phyloP scores from a whole-genome alignment of 306 rosid genomes.

The Dryas drummondii region DNA sequence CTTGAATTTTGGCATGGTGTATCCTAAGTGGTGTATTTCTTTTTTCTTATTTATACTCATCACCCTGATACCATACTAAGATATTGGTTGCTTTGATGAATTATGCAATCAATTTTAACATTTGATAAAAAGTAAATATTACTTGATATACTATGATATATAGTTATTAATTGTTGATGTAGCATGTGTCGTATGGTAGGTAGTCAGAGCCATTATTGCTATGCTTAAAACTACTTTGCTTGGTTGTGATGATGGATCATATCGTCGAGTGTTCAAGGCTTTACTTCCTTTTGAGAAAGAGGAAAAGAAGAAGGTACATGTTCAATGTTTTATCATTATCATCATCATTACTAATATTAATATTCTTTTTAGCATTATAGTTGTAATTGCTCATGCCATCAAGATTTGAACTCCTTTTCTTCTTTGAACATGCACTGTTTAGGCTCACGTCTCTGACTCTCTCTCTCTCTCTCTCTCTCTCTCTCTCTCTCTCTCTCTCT shows the following conservation, averaged over 20 bases:
- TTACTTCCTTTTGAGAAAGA: slow-evolving; percentile 84
- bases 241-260: slow-evolving; percentile 71
- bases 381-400: slow-evolving; percentile 5
- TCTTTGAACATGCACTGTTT: slow-evolving; percentile 11
- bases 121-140: background rate
- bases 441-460: slow-evolving; percentile 9
- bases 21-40: background rate
- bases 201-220: slow-evolving; percentile 75
- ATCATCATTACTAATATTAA: background rate
- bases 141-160: background rate
- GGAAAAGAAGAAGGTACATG: slow-evolving; percentile 67
- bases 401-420: slow-evolving; percentile 14
- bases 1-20: background rate
- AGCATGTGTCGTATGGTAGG: slow-evolving; percentile 45
- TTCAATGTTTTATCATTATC: background rate
- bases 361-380: slow-evolving; percentile 22
- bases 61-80: background rate
- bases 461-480: too few species aligned
- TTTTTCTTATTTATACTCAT: background rate
- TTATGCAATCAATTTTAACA: background rate
- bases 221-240: slow-evolving; percentile 75
- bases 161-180: slow-evolving; percentile 18
- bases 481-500: slow-evolving; percentile 17
- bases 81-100: background rate
- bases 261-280: slow-evolving; percentile 79